Conservation (phyloP, 2,329 filamentous ascomycete species). For the Blastomyces gilchristii region DNA sequence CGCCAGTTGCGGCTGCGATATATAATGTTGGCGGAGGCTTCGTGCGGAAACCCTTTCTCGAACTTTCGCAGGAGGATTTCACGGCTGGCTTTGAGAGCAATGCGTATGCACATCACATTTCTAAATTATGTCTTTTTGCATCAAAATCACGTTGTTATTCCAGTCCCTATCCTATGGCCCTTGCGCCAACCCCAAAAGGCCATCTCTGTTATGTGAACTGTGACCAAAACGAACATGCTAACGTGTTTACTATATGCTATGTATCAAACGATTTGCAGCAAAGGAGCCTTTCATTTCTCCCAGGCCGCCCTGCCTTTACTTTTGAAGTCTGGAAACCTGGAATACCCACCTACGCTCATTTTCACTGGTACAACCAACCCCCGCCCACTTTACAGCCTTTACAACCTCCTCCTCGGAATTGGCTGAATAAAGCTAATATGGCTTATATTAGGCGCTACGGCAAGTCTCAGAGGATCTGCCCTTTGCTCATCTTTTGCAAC, state of each 20-base stretch:
- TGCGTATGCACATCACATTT: conserved; percentile 31
- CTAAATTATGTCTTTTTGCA: neutral
- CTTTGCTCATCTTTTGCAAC: conserved; percentile 61
- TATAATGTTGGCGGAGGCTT: conserved; percentile 53
- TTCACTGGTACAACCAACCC: conserved; percentile 46
- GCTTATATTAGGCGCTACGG: conserved; percentile 55
- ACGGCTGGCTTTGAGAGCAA: conserved; percentile 41
- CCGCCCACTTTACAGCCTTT: no score
- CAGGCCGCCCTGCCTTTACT: conserved; percentile 61
- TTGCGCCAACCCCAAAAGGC: neutral
- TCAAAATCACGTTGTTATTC: neutral
- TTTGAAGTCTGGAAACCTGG: conserved; percentile 46
- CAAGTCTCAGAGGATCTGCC: conserved; percentile 62
- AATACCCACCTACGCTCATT: conserved; percentile 66
- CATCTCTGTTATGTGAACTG: no score
- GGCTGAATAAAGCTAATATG: neutral
- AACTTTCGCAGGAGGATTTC: conserved; percentile 51
- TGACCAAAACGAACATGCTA: neutral
- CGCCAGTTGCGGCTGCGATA: conserved; percentile 43
- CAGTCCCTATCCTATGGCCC: neutral
- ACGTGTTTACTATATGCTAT: neutral
- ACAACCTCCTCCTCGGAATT: neutral
- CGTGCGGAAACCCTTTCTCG: conserved; percentile 50
- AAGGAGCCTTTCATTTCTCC: conserved; percentile 66
- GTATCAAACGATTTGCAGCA: conserved; percentile 18